Evolutionary conservation across 805 yeast species (phyloP), one percentile per base, ranked within the genome.

Genomic region (Wickerhamiella vanderwaltii): DNA sequence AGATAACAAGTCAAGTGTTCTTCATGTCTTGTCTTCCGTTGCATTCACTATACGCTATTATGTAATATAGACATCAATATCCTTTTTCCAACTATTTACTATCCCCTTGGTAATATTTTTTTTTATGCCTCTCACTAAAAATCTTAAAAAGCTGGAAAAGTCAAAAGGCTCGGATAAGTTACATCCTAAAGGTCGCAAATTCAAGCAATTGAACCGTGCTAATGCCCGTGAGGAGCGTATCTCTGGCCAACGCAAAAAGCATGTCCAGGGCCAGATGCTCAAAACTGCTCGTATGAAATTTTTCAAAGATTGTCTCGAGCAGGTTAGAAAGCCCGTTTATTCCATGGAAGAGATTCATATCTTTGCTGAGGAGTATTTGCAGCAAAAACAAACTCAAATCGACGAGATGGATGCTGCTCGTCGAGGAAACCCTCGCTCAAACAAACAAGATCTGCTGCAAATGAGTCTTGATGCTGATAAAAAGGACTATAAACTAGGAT

Each of bases 141-240:
- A 74, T 46, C 65, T 83, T 40, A 59, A 66, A 17, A 82, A 81
- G 52, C 79, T 83, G 26, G 67, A 72, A 49, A 78, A 78, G 25
- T 37, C 32, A 31, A 67, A 69, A 49, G 61, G 77, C 43, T 73
- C 46, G 73, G 71, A 30, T 73, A 71, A 33, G 65, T 72, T 29
- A 50, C 97, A 88, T 57, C 91, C 94, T 17, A 79, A 78, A 54
- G 95, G 96, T 7, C 72, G 95, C 41, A 88, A 86, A 60, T 80
- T 85, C 59, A 79, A 79, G 60, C 84, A 80, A 57, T 64, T 88
- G 39, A 78, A 78, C 43, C 68, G 91, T 48, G 96, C 96, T n/a
- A 75, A 94, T 1, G 62, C 85, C 34, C 72, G 98, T 59, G 93
- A 87, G 48, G 69, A 68, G 38, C 83, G 81, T 57, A 61, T 88